Conservation (phyloP, 768 basidiomycete genomes). For the Xerocomellus intermedius region DNA sequence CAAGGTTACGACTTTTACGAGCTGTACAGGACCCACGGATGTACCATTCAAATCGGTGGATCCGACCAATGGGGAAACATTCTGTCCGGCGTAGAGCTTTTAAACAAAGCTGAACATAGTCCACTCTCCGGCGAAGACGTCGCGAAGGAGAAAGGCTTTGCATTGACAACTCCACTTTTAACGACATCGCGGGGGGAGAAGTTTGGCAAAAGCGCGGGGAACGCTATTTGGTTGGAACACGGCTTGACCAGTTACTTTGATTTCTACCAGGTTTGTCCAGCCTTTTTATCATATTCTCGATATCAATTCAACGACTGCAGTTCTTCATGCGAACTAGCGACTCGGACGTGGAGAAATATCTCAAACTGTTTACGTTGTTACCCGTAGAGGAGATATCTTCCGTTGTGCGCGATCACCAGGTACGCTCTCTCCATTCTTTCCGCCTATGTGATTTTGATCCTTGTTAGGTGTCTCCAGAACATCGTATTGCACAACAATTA, state of each 20-base stretch:
- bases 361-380: constrained; percentile 82
- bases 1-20: constrained; percentile 95
- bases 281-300: background rate
- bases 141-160: constrained; percentile 52
- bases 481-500: constrained; percentile 46
- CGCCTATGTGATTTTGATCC: background rate
- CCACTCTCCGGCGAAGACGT: background rate
- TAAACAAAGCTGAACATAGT: constrained; percentile 47
- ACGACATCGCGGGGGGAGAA: constrained; percentile 90
- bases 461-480: constrained; percentile 32
- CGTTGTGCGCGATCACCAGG: constrained; percentile 58
- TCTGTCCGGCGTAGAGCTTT: constrained; percentile 88
- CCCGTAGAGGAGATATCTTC: constrained; percentile 54
- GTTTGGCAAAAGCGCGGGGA: constrained; percentile 96
- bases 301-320: constrained; percentile 39
- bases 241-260: constrained; percentile 82
- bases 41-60: constrained; percentile 89
- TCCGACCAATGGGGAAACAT: constrained; percentile 99
- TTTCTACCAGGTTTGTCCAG: constrained; percentile 80
- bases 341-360: constrained; percentile 72
- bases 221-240: constrained; percentile 88
- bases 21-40: constrained; percentile 61
- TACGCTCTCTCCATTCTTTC: constrained; percentile 25
- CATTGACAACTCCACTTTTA: constrained; percentile 90
- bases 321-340: constrained; percentile 87